These are phyloP conservation scores for Mortierella sp. DNA, from an alignment of 371 early-diverging fungal genomes.

Conservation along the genomic window DNA sequence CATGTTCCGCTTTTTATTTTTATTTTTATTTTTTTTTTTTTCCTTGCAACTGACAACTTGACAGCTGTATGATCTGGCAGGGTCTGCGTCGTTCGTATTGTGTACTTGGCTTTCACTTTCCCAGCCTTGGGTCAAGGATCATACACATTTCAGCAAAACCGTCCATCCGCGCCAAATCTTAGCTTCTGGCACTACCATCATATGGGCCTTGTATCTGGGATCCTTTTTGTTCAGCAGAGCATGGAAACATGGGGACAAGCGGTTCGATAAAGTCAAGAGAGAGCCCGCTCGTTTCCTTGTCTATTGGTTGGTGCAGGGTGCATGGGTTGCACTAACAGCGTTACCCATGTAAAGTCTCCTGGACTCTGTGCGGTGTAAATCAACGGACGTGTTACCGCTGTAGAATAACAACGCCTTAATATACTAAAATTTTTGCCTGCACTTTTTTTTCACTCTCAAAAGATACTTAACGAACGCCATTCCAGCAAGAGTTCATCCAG, in stretches of 20 bases:
- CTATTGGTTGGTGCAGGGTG: conserved; percentile 50
- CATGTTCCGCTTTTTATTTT: neutral
- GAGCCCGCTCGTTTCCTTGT: conserved; percentile 22
- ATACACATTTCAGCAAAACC: neutral
- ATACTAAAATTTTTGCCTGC: neutral
- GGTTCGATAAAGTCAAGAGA: conserved; percentile 44
- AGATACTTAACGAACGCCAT: conserved; percentile 47
- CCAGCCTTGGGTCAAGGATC: conserved; percentile 24
- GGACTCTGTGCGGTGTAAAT: neutral
- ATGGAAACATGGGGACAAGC: conserved; percentile 38
- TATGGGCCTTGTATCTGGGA: conserved; percentile 49
- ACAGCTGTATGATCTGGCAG: conserved; percentile 51
- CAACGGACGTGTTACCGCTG: no score
- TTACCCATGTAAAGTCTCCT: conserved; percentile 36
- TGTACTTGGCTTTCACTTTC: conserved; percentile 36
- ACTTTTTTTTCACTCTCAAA: neutral
- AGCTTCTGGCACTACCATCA: conserved; percentile 36
- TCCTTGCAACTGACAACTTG: no score
- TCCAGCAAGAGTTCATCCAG: conserved; percentile 30
- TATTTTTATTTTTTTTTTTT: neutral
- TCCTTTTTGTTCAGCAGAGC: conserved; percentile 37
- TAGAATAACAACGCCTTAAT: no score
- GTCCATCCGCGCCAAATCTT: conserved; percentile 47
- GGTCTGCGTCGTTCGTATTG: conserved; percentile 32
- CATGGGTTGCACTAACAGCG: conserved; percentile 48